Base-by-base conservation (phyloP, 768 basidiomycete species). In the Xerocomus potaroensis region DNA sequence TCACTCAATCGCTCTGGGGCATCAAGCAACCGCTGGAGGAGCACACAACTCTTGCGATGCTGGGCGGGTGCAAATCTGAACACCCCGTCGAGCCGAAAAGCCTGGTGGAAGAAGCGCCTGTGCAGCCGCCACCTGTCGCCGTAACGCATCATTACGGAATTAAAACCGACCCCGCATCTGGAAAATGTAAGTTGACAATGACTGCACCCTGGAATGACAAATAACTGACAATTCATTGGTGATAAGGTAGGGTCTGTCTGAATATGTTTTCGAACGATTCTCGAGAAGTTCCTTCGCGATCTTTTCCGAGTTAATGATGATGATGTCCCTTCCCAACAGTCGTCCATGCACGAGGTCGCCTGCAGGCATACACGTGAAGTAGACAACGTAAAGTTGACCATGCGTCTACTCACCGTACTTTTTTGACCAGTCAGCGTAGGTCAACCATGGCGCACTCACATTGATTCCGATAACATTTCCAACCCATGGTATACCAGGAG, bases 241-340 rank as follows among this genome's bases (percentile, higher is more conserved):
- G 37, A 41, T 18, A 15, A 55, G 38, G 18, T 30, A 37, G 5
- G 50, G 54, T 14, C 54, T 34, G 32, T 48, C 47, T 5, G 73
- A 72, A 53, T 74, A 74, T 5, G 67, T 69, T 5, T 58, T 49
- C 1, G 69, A 69, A 11, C 68, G 57, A 34, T 66, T 66, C 32
- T 71, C 67, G n/a, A 74, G 60, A 5, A 74, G 56, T 8, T 69
- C 70, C 22, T 61, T 61, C 3, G 66, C 62, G 15, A 63, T 57
- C 30, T 66, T 61, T 16, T 58, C 45, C 9, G 62, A 64, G 50
- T 69, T 71, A 35, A 73, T 48, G n/a, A 72, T 48, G 43, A 70
- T 54, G 21, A 65, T 41, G 15, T 49, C 40, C 7, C 47, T 34
- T 1, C 33, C 27, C 14, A 53, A 23, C 11, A 53, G 34, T 2